Base-by-base conservation (phyloP, 805 yeast genomes). In the Huiozyma sinensis region DNA sequence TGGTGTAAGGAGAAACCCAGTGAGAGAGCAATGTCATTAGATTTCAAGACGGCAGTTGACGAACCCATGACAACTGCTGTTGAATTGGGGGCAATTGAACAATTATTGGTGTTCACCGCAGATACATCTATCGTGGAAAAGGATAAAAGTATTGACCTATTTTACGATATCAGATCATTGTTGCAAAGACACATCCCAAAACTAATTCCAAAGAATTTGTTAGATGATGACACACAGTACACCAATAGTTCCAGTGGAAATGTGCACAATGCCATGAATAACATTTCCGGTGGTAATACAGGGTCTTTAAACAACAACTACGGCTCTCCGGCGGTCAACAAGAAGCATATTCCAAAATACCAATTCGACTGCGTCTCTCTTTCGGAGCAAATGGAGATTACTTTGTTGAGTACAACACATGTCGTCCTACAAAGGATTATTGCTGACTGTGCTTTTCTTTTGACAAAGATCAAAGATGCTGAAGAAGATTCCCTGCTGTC, bases 401-500 rank as follows among this genome's bases (percentile, higher is more conserved):
- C 61, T 46, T 69, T 64, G 57, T 64, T 72, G 1, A 58, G 69
- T 3, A 48, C 66, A 6, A 67, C 81, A 38, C 76, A 76, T 52
- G 54, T 60, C 0, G 77, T 81, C 47, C 70, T 80, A 40, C 72
- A 69, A 42, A 60, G 68, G 7, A 79, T 81, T 50, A 76, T 83
- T 28, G 68, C 73, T 9, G 77, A 80, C 53, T 74, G 81, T 28
- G 86, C 88, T 1, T 74, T 80, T 45, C 67, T 83, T 6, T 65
- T 83, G 43, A 80, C 85, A 1, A 75, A 73, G 51, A 69, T 83
- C 38, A 73, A 85, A 50, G 87, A 83, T 53, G 75, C 76, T 8
- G 90, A 83, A 58, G 90, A 83, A 54, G 90, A 83, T 56, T 72
- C 79, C 29, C 56, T 83, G 17, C 60, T 83, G 13, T 78, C 87